These are phyloP conservation scores for Fusarium begoniae DNA, from an alignment of 2,329 filamentous ascomycete species.

Conservation along the genomic window DNA sequence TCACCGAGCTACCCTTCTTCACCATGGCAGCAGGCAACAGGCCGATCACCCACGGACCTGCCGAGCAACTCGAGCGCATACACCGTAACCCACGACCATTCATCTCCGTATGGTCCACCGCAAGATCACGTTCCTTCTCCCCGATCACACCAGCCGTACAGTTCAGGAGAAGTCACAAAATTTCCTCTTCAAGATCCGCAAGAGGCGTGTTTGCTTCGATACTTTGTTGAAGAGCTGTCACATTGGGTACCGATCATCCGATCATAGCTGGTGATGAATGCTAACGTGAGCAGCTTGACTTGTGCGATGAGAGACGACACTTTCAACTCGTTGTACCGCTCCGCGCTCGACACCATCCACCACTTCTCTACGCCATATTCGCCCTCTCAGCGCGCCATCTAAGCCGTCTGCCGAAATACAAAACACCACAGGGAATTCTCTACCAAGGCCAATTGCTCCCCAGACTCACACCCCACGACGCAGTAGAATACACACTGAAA, in stretches of 20 bases:
- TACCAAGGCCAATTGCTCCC: constrained; percentile 52
- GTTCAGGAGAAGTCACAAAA: not conserved
- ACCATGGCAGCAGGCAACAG: constrained; percentile 19
- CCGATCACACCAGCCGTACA: constrained; percentile 5
- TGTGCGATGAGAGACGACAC: constrained; percentile 52
- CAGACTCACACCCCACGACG: constrained; percentile 48
- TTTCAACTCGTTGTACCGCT: constrained; percentile 52
- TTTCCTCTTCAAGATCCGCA: constrained; percentile 49
- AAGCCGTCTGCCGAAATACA: constrained; percentile 51
- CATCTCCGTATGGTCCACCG: constrained; percentile 18
- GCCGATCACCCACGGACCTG: constrained; percentile 19
- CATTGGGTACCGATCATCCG: constrained; percentile 45
- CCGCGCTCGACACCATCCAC: constrained; percentile 48
- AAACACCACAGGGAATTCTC: constrained; percentile 47
- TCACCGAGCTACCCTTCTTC: constrained; percentile 14
- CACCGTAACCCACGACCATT: constrained; percentile 11
- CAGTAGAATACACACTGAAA: constrained; percentile 52
- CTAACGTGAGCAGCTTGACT: constrained; percentile 47
- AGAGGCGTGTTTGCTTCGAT: constrained; percentile 51
- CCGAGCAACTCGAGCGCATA: constrained; percentile 13
- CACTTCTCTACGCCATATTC: constrained; percentile 53
- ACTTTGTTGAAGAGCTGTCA: constrained; percentile 53
- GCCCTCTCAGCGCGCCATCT: constrained; percentile 52
- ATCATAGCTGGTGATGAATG: too few relatives aligned
- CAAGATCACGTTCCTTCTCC: constrained; percentile 20